Evolutionary conservation across 2,329 filamentous ascomycete genomes (phyloP), one percentile per base, ranked within the genome.

Genomic region (Phaeomoniella chlamydospora): DNA sequence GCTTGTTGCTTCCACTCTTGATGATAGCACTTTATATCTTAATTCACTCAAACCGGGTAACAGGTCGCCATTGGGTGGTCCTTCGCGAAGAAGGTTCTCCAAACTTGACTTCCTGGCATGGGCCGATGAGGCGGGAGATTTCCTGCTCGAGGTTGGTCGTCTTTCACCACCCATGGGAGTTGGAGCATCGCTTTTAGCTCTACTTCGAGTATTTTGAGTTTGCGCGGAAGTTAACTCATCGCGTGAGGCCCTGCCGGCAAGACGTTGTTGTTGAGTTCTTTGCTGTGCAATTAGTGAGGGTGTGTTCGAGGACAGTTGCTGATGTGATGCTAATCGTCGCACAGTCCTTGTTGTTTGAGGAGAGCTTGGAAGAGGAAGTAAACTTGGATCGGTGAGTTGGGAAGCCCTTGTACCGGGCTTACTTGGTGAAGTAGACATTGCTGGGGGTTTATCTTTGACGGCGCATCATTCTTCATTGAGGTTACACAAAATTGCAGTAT

Each of bases 71-170:
- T 77, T 70, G 2, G 75, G 73, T 2, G 86, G 84, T 0, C 86
- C 87, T 42, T 88, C 84, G 45, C 83, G 75, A 33, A 94, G 67
- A 32, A 93, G 68, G 43, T 74, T 67, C 52, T 93, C 84, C 17
- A 94, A 58, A 15, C 65, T 48, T 53, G 66, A 58, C 56, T 68
- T 63, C 15, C 61, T 33, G 14, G 57, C 51, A 41, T 62, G 46
- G 41, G 66, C 47, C 53, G 55, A 46, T 44, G 35, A 44, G 38
- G 26, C 48, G 43, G 29, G 43, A 39, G 15, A 44, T 42, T 14
- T 42, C 37, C 43, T 53, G 31, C 44, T 41, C 14, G 34, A 19
- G 15, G 26, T 34, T 10, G 39, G 40, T 18, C 29, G 29, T 29
- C 31, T 37, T 17, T 40, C 36, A n/a, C n/a, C n/a, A n/a, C n/a